Percentiles rank a stretch among this genome's conserved stretches.
Conservation (phyloP, 805 yeast genomes). For the Ogataea philodendri region DNA sequence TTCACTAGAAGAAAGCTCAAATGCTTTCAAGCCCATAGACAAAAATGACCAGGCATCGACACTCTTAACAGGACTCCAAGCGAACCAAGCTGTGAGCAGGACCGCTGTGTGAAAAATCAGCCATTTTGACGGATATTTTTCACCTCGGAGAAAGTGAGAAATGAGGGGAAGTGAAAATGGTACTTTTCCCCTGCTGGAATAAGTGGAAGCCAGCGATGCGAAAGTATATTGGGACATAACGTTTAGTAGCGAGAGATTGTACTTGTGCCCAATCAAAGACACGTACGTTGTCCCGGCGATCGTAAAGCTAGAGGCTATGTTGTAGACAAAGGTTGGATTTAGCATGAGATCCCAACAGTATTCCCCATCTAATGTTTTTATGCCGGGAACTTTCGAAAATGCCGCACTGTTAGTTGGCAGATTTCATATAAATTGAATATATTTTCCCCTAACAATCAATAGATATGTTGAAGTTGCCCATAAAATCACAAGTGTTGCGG, state of each 20-base stretch:
- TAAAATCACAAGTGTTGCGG: not conserved
- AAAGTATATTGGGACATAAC: no score
- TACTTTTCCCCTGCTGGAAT: not conserved
- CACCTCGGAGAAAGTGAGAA: not conserved
- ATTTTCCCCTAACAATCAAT: not conserved
- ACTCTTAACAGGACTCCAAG: not conserved
- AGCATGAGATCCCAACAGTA: no score
- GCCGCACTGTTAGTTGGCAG: not conserved
- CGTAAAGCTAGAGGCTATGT: no score
- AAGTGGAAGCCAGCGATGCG: no score
- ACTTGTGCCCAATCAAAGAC: no score
- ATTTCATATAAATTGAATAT: constrained; percentile 1
- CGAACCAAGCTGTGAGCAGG: constrained; percentile 1
- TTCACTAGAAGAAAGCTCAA: constrained; percentile 2
- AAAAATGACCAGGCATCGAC: not conserved
- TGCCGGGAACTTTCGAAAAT: not conserved
- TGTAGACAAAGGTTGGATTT: no score
- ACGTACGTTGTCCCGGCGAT: no score
- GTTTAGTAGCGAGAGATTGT: no score
- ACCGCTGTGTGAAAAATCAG: not conserved
- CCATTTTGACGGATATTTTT: not conserved
- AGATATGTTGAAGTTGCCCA: constrained; percentile 6
- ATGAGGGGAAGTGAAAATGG: not conserved
- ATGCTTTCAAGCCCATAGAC: not conserved
- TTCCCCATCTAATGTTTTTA: not conserved